These are phyloP conservation scores for Ilex aquifolium DNA, from an alignment of 257 asterid genomes.

Conservation along the genomic window DNA sequence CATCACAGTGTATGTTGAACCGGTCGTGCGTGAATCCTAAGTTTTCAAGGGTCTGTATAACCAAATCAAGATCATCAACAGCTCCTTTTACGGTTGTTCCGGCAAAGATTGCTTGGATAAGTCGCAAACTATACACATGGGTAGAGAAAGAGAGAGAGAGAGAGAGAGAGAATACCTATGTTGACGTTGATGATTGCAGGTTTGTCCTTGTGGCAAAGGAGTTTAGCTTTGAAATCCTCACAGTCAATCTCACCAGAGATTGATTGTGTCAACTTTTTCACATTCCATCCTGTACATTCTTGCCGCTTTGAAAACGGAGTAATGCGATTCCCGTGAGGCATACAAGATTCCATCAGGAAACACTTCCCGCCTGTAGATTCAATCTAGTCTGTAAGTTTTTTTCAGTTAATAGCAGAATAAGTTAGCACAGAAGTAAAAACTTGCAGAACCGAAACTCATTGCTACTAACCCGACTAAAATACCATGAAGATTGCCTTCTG, in stretches of 20 bases:
- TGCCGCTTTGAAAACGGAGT: too few relatives aligned
- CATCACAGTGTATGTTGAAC: conserved; percentile 35
- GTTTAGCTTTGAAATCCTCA: conserved; percentile 11
- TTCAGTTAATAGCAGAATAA: too few relatives aligned
- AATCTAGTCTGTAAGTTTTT: too few relatives aligned
- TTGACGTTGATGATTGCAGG: conserved; percentile 21
- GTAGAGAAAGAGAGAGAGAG: too few relatives aligned
- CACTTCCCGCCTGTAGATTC: conserved; percentile 14
- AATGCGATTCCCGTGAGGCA: conserved; percentile 19
- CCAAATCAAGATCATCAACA: conserved; percentile 29
- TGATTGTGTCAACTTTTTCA: conserved; percentile 5
- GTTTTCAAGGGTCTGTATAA: conserved; percentile 21
- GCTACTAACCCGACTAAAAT: conserved; percentile 19
- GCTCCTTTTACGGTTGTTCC: conserved; percentile 42
- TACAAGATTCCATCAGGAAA: conserved; percentile 11
- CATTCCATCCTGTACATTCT: too few relatives aligned
- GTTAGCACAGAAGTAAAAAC: too few relatives aligned
- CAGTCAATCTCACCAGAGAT: conserved; percentile 17
- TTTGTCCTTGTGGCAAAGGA: conserved; percentile 16
- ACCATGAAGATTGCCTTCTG: conserved; percentile 25
- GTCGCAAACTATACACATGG: too few relatives aligned
- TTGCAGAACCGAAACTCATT: too few relatives aligned
- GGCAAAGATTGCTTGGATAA: too few relatives aligned
- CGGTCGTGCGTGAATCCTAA: conserved; percentile 19
- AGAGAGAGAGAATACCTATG: conserved; percentile 8